These are phyloP conservation scores for Oidium heveae DNA, from an alignment of 2,329 filamentous ascomycete species.

Conservation along the genomic window DNA sequence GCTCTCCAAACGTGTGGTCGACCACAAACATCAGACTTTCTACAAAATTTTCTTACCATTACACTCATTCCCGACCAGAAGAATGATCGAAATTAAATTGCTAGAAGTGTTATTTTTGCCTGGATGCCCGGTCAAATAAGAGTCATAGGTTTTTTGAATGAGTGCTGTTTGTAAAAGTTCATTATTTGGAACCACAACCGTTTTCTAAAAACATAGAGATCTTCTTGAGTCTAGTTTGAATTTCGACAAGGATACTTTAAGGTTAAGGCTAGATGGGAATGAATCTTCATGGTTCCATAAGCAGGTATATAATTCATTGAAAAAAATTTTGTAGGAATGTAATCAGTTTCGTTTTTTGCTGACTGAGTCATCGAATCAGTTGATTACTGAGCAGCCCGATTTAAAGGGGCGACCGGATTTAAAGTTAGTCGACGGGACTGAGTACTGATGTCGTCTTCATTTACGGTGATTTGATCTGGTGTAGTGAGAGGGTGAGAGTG, in stretches of 20 bases:
- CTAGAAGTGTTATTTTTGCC: background rate
- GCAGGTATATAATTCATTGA: background rate
- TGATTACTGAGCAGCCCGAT: too few species aligned
- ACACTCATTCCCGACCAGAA: background rate
- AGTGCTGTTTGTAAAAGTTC: background rate
- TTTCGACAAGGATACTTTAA: background rate
- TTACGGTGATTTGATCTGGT: too few species aligned
- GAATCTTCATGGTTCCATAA: background rate
- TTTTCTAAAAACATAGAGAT: background rate
- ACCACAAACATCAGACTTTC: background rate
- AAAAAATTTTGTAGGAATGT: too few species aligned
- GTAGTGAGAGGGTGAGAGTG: too few species aligned
- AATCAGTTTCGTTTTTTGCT: too few species aligned
- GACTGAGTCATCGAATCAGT: too few species aligned
- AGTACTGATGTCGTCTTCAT: too few species aligned
- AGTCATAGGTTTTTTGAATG: too few species aligned
- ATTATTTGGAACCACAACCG: background rate
- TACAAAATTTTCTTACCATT: background rate
- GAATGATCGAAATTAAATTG: background rate
- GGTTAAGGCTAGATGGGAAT: background rate
- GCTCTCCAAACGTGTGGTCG: background rate
- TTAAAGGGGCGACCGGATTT: too few species aligned
- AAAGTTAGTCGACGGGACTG: too few species aligned
- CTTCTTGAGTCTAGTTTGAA: background rate
- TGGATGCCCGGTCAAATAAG: background rate